These are phyloP conservation scores for Eucalyptus microcorys DNA, from an alignment of 345 rosid genomes.

Conservation along the genomic window DNA sequence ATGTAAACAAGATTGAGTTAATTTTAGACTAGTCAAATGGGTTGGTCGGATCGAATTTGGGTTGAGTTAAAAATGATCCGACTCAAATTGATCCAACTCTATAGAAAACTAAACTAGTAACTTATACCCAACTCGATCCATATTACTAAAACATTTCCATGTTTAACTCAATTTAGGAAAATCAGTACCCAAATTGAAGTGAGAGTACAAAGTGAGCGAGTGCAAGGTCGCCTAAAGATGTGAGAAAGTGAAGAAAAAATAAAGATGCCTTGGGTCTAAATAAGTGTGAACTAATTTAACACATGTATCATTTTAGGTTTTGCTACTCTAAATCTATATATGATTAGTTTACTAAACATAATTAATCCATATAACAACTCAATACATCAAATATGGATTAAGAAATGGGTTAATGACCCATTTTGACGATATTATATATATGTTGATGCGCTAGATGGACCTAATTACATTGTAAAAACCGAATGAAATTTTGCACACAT, in stretches of 20 bases:
- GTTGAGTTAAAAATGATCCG: accelerated
- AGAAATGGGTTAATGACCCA: neutral
- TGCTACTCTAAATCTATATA: neutral
- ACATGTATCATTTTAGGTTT: too few species aligned
- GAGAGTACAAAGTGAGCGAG: accelerated
- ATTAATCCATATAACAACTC: neutral
- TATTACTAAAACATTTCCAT: too few species aligned
- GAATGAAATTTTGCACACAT: neutral
- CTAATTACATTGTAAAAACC: neutral
- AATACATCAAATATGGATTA: neutral
- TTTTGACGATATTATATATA: too few species aligned
- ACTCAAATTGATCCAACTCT: neutral
- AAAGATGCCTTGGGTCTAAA: neutral
- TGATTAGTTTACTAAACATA: too few species aligned
- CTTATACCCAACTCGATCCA: neutral
- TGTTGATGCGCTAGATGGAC: neutral
- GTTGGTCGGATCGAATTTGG: too few species aligned
- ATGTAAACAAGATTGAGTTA: neutral
- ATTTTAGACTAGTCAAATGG: neutral
- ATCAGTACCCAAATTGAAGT: too few species aligned
- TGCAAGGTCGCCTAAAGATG: neutral
- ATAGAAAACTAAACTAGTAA: too few species aligned
- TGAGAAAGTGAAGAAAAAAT: too few species aligned
- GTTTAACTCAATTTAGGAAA: neutral
- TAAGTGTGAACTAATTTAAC: neutral